Evolutionary conservation across 495 filamentous ascomycete genomes (phyloP).

Genomic region (Trichoderma virens): DNA sequence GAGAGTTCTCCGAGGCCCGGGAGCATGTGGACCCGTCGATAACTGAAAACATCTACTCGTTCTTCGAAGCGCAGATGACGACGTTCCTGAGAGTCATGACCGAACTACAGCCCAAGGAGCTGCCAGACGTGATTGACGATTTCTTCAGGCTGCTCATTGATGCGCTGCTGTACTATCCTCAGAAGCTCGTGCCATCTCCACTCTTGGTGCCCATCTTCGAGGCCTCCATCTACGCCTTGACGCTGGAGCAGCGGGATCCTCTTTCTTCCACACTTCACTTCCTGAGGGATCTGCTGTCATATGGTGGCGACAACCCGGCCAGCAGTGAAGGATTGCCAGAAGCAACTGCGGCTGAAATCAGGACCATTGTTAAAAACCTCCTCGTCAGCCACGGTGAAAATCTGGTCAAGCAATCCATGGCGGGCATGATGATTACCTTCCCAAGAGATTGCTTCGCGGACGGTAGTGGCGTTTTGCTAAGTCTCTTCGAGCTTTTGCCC

Average conservation of each 20-base stretch:
- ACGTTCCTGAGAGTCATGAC: constrained; percentile 84
- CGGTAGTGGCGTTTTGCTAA: constrained; percentile 83
- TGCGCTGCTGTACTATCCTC: constrained; percentile 84
- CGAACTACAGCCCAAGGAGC: constrained; percentile 73
- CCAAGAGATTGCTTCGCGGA: constrained; percentile 91
- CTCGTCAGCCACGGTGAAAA: constrained; percentile 63
- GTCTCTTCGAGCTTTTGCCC: constrained; percentile 80
- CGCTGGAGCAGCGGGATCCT: constrained; percentile 82
- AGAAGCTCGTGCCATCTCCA: constrained; percentile 65
- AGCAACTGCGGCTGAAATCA: constrained; percentile 46
- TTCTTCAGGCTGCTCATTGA: constrained; percentile 92
- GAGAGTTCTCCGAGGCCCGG: constrained; percentile 85
- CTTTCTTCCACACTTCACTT: constrained; percentile 88
- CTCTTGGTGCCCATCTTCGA: constrained; percentile 78
- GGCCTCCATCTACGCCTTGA: constrained; percentile 75
- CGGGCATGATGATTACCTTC: constrained; percentile 98
- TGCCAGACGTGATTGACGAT: constrained; percentile 97
- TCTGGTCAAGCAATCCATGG: constrained; percentile 76
- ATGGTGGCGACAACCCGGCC: constrained; percentile 69
- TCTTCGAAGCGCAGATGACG: constrained; percentile 86
- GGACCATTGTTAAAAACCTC: constrained; percentile 62
- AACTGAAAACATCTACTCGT: constrained; percentile 82
- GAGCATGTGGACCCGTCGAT: constrained; percentile 76
- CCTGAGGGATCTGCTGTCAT: constrained; percentile 84
- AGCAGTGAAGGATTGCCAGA: constrained; percentile 58